Evolutionary conservation across 306 rosid species (phyloP).

Genomic region (Lathyrus sativus): DNA sequence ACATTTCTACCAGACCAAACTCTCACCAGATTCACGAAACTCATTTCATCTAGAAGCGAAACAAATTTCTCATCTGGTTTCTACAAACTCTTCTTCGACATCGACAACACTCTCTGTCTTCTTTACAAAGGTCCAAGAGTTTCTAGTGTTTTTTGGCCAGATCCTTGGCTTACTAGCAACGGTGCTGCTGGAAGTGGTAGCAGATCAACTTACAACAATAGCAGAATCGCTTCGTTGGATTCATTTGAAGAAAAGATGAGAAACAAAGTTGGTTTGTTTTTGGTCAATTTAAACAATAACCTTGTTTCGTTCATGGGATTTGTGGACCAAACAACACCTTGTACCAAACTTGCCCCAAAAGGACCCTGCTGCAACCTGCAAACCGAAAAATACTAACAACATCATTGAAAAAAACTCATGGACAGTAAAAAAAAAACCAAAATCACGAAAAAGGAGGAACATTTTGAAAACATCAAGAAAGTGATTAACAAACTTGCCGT

Average conservation of each 20-base stretch:
- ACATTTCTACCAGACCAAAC: conserved; percentile 10
- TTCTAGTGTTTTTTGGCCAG: conserved; percentile 29
- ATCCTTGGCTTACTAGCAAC: conserved; percentile 6
- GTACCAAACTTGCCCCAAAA: too few species aligned
- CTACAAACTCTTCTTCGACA: conserved; percentile 13
- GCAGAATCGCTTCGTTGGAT: background rate
- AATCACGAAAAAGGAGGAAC: too few species aligned
- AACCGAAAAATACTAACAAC: too few species aligned
- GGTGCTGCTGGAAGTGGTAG: conserved; percentile 23
- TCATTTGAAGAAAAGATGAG: background rate
- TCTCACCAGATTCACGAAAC: background rate
- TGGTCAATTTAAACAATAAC: background rate
- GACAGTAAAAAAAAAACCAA: too few species aligned
- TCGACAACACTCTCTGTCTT: conserved; percentile 9
- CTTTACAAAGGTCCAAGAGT: conserved; percentile 11
- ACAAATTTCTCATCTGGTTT: conserved; percentile 10
- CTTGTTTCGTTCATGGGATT: conserved; percentile 24
- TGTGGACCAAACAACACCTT: conserved; percentile 37
- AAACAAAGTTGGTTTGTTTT: background rate
- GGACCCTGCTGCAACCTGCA: too few species aligned
- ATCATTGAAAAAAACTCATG: too few species aligned
- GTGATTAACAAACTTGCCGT: too few species aligned
- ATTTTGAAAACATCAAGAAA: too few species aligned
- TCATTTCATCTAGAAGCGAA: conserved; percentile 9
- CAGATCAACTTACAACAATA: conserved; percentile 15